These are phyloP conservation scores for Cyberlindnera euphorbiiphila DNA, from an alignment of 805 yeast species.

Conservation along the genomic window DNA sequence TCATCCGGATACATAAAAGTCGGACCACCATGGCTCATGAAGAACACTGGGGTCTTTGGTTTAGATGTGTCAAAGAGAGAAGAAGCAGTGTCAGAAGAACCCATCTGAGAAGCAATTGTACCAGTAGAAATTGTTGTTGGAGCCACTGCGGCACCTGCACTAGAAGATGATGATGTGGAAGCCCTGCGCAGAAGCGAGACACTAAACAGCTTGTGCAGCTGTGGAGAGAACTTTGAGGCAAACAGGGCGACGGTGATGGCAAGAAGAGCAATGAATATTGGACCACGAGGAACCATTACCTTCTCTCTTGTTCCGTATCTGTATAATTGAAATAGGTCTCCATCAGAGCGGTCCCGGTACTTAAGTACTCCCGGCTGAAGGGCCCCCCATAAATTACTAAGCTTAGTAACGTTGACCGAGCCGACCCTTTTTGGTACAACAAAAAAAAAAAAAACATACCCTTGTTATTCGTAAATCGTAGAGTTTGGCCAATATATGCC, in stretches of 20 bases:
- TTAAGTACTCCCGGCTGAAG: not conserved
- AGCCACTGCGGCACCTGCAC: not conserved
- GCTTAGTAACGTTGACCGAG: conserved; percentile 1
- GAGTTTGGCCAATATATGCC: too few relatives aligned
- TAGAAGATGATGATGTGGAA: conserved; percentile 1
- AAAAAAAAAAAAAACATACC: not conserved
- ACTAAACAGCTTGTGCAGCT: conserved; percentile 2
- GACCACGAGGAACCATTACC: conserved; percentile 3
- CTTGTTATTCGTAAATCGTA: too few relatives aligned
- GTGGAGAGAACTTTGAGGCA: conserved; percentile 10
- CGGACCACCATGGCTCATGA: conserved; percentile 84
- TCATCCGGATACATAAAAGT: conserved; percentile 60
- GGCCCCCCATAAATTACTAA: conserved; percentile 6
- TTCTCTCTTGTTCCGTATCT: too few relatives aligned
- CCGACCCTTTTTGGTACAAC: not conserved
- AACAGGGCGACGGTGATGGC: conserved; percentile 19
- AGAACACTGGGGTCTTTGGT: conserved; percentile 51
- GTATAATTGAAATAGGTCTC: too few relatives aligned
- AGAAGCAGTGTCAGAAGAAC: not conserved
- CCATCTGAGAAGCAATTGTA: not conserved
- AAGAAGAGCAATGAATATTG: conserved; percentile 8
- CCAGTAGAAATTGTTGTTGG: conserved; percentile 1
- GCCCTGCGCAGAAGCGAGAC: not conserved
- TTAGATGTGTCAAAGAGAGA: conserved; percentile 16
- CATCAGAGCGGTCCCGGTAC: too few relatives aligned